A percentile compares a stretch with the other conserved stretches of the same genome.
phyloP scores from a whole-genome alignment of 306 rosid species.

The Dalbergia cochinchinensis region DNA sequence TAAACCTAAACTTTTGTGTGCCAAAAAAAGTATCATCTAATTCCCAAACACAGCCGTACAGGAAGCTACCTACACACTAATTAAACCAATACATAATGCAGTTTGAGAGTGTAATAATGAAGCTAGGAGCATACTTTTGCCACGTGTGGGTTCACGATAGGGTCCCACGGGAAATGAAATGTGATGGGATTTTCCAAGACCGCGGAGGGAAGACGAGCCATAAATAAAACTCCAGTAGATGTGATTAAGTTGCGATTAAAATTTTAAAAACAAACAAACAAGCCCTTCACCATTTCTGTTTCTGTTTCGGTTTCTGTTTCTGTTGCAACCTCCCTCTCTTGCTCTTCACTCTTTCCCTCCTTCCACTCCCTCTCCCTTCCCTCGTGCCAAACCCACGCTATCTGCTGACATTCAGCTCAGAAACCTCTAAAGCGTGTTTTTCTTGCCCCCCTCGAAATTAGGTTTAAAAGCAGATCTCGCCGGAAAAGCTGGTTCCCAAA shows the following conservation, averaged over 20 bases:
- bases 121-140: neutral
- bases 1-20: no score
- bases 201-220: neutral
- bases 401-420: neutral
- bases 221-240: neutral
- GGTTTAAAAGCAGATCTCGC: constrained; percentile 49
- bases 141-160: constrained; percentile 35
- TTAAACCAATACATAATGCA: no score
- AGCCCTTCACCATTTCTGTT: constrained; percentile 18
- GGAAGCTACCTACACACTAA: no score
- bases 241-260: neutral
- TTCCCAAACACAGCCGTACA: no score
- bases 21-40: no score
- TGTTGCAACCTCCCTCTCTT: constrained; percentile 14
- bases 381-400: constrained; percentile 12
- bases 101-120: no score
- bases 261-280: neutral
- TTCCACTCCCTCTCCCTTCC: constrained; percentile 1
- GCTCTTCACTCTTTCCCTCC: constrained; percentile 1
- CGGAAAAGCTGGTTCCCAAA: constrained; percentile 15
- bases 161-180: constrained; percentile 32
- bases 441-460: constrained; percentile 3
- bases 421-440: neutral
- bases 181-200: constrained; percentile 6
- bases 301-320: constrained; percentile 29